phyloP scores from a whole-genome alignment of 208 protist genomes.

The Acanthamoeba triangularis region DNA sequence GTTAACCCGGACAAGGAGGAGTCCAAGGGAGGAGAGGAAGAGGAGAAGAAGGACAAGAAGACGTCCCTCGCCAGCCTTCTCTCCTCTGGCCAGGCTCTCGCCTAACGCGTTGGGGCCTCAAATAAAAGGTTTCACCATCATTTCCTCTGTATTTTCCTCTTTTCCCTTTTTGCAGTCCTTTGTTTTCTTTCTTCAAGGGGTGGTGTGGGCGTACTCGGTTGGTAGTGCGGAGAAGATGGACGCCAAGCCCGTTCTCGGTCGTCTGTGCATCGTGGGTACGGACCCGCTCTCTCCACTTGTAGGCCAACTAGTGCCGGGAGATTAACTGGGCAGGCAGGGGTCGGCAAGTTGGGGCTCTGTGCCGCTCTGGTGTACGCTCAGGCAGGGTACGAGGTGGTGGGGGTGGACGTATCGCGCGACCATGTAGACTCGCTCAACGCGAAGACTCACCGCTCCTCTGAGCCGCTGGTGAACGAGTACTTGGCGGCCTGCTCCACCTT shows the following conservation, averaged over 20 bases:
- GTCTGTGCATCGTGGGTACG: neutral
- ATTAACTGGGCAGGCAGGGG: conserved; percentile 38
- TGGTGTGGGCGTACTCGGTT: no score
- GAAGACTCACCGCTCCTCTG: conserved; percentile 82
- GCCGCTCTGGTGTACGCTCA: conserved; percentile 86
- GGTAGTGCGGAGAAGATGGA: neutral
- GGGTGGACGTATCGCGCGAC: conserved; percentile 86
- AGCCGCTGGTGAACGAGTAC: conserved; percentile 88
- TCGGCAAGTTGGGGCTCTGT: conserved; percentile 89
- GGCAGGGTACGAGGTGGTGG: conserved; percentile 89
- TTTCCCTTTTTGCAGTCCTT: neutral
- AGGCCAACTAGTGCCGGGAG: no score
- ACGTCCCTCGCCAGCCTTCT: neutral
- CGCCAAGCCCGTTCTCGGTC: neutral
- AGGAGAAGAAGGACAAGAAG: neutral
- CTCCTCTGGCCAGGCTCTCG: neutral
- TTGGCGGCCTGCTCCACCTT: conserved; percentile 83
- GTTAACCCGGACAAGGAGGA: neutral
- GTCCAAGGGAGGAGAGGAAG: neutral
- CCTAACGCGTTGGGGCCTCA: neutral
- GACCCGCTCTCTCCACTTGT: neutral
- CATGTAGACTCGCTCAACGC: conserved; percentile 89
- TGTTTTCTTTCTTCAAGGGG: neutral
- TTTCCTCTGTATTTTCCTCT: neutral
- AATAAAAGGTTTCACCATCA: neutral